Percentiles rank a stretch among this genome's conserved stretches.
These are phyloP conservation scores for Cyamopsis tetragonoloba DNA, from an alignment of 306 rosid species.

Conservation along the genomic window DNA sequence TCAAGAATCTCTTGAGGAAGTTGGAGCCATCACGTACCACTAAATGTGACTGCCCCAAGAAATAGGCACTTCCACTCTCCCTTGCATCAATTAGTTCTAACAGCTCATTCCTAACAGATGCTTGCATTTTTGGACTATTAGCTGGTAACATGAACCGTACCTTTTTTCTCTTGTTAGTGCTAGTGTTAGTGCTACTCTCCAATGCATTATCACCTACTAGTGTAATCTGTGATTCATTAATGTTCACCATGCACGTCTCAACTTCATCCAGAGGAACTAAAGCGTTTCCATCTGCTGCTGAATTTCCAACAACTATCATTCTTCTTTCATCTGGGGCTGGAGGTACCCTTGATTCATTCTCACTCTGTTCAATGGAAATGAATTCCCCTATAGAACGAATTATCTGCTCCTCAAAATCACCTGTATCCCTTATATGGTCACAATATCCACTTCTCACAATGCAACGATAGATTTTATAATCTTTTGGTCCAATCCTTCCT, in stretches of 20 bases:
- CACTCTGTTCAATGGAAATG: conserved; percentile 55
- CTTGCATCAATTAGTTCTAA: conserved; percentile 64
- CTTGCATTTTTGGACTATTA: conserved; percentile 53
- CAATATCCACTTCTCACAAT: conserved; percentile 71
- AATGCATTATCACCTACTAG: conserved; percentile 22
- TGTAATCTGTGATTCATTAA: conserved; percentile 41
- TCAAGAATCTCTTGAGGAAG: conserved; percentile 54
- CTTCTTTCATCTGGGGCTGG: conserved; percentile 46
- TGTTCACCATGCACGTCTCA: conserved; percentile 7
- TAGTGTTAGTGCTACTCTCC: conserved; percentile 20
- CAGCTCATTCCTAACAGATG: conserved; percentile 54
- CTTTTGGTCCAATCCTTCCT: conserved; percentile 65
- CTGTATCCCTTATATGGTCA: conserved; percentile 56
- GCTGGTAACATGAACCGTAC: conserved; percentile 68
- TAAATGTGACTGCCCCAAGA: conserved; percentile 68
- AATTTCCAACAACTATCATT: conserved; percentile 62
- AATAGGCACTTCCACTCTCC: conserved; percentile 83
- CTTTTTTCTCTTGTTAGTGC: conserved; percentile 38
- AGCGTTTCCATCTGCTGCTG: conserved; percentile 46
- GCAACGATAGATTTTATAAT: conserved; percentile 65
- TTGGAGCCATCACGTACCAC: conserved; percentile 51
- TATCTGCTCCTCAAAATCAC: conserved; percentile 75
- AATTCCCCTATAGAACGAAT: conserved; percentile 70
- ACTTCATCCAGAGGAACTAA: conserved; percentile 47
- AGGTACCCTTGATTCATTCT: conserved; percentile 43